A percentile compares a stretch with the other conserved stretches of the same genome.
Conservation (phyloP, 208 protist species). For the Crithidia thermophila region DNA sequence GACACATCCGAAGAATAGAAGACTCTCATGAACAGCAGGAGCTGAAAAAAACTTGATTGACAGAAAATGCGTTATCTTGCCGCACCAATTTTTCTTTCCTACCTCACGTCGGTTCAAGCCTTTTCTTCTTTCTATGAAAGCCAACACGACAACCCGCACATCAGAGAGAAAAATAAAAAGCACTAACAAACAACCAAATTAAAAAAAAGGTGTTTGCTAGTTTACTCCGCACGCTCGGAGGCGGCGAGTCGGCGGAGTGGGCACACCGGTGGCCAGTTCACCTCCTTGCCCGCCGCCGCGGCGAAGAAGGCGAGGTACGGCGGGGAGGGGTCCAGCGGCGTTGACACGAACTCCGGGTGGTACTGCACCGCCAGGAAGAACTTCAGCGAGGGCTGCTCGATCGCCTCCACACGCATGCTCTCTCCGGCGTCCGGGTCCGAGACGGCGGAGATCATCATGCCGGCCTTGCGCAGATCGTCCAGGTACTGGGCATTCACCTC, state of each 20-base stretch:
- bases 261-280: constrained; percentile 63
- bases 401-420: constrained; percentile 91
- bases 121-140: no score
- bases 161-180: no score
- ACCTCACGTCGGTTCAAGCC: no score
- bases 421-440: constrained; percentile 87
- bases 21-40: no score
- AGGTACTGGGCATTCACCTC: constrained; percentile 97
- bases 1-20: no score
- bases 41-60: no score
- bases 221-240: not conserved
- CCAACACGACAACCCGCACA: no score
- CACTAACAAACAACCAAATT: not conserved
- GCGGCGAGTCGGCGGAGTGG: constrained; percentile 42
- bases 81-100: no score
- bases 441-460: constrained; percentile 92
- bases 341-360: constrained; percentile 98
- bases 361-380: constrained; percentile 98
- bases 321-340: constrained; percentile 95
- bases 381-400: constrained; percentile 73
- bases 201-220: not conserved
- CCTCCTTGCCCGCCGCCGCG: constrained; percentile 76
- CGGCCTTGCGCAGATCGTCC: constrained; percentile 81
- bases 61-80: no score
- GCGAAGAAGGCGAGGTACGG: constrained; percentile 97